Base-by-base conservation (phyloP, 1,139 yeast species). In the Suhomyces ambrosiae region DNA sequence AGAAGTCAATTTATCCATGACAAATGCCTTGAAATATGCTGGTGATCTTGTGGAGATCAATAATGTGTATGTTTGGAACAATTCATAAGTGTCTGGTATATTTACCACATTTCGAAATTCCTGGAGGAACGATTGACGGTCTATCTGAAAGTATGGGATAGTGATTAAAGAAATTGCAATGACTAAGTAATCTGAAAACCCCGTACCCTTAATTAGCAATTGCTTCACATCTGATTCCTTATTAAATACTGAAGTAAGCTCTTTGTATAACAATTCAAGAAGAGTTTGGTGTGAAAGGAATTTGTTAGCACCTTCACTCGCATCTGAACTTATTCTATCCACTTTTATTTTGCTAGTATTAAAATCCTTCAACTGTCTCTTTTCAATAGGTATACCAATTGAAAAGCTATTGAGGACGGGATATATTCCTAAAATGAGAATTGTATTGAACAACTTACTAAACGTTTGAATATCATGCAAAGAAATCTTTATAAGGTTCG, bases 381-480 rank as follows among this genome's bases (percentile, higher is more conserved):
- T 74, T 4, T 73, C 80, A 21, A 85, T 56, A 0, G 94, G 89
- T 4, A 87, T 73, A 0, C 92, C 88, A 11, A 80, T 69, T 3
- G 74, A 74, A 23, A 65, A 69, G 1, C 56, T 46, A 2, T 80
- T 76, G 3, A 87, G 49, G 22, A 79, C 75, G 0, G 92, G 80
- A 47, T 84, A 85, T 0, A 89, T 70, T 0, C 95, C 90, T 44
- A 80, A 83, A 1, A 84, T 61, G 0, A 89, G 76, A 2, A 90
- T 66, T 11, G 82, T 45, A 44, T 83, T 84, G 17, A 83, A 61
- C 32, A 90, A 54, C 19, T 73, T 76, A 33, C 86, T 82, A 42
- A 90, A 77, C 2, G 79, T 75, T 54, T 81, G 83, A 69, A 90
- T 80, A 55, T 90, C 97, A 52, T 87, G 90, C 8, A 90, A 66